Base-by-base conservation (phyloP, 1,139 yeast genomes). In the Pneumocystis wakefieldiae region DNA sequence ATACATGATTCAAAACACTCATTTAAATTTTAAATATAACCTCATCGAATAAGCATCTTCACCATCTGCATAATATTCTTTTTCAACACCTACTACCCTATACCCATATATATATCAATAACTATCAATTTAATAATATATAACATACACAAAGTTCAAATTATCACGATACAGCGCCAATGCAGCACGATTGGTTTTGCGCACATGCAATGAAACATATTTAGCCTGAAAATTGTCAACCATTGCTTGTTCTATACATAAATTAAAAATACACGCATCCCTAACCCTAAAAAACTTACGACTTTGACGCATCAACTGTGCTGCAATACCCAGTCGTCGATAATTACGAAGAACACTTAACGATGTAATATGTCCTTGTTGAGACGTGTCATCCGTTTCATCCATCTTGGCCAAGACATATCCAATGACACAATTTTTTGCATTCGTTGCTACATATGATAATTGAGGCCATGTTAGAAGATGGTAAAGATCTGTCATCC, bases 21-120 rank as follows among this genome's bases (percentile, higher is more conserved):
- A 39, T 3, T 39, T 39, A 8, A n/a, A 3, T 1, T 8, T 3
- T 39, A 17, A 8, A n/a, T 17, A 5, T 8, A 19, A 85, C 72
- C 83, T 84, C 98, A 92, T 92, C 58, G 95, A 87, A 74, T 90
- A 92, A n/a, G 98, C 98, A 76, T 94, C 97, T 74, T 94, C 99
- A 36, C 96, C 96, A 74, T 92, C 97, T 65, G 92, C 97, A 72
- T 92, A 92, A 73, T 94, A 92, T 28, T 86, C 81, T 69, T 83
- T 86, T 71, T 91, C 97, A 65, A 92, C 84, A 60, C 85, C 83
- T 64, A 86, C 80, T 60, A 89, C 92, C 67, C 76, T 64, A 28
- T 28, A 17, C 19, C 10, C 8, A 19, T 37, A 29, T 24, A 29
- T 24, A 41, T 35, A 38, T 19, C 35, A 7, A 15, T 17, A 7